phyloP scores from a whole-genome alignment of 1,284 basidiomycete species.

The Rhodotorula sp. region DNA sequence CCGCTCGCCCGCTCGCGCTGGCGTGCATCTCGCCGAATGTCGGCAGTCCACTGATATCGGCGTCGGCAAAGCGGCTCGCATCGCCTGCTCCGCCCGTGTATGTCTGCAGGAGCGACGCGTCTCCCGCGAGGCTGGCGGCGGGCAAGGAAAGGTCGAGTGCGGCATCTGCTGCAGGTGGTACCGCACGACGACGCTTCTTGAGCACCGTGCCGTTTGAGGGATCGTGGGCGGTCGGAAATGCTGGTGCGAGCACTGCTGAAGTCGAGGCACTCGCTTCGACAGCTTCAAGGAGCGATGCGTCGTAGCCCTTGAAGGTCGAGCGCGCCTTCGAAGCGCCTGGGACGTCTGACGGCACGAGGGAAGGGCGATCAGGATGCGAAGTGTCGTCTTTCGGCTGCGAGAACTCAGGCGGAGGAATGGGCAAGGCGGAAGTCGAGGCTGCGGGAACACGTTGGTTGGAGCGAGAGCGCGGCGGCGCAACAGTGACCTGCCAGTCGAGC shows the following conservation, averaged over 20 bases:
- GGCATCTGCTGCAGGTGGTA: not conserved
- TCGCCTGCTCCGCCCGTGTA: not conserved
- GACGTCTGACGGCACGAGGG: not conserved
- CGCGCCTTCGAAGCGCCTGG: too few species aligned
- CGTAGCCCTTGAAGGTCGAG: conserved; percentile 15
- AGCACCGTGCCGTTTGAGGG: conserved; percentile 20
- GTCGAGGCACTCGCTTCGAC: not conserved
- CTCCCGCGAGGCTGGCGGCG: not conserved
- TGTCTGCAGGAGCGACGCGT: conserved; percentile 4
- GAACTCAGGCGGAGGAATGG: not conserved
- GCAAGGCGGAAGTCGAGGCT: not conserved
- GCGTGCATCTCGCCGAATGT: not conserved
- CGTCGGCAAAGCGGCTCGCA: conserved; percentile 5
- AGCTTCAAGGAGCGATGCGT: conserved; percentile 1
- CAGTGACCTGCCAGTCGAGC: not conserved
- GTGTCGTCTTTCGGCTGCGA: too few species aligned
- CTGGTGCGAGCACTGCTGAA: too few species aligned
- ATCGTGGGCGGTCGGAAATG: not conserved
- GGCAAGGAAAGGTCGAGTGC: too few species aligned
- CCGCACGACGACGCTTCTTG: conserved; percentile 14
- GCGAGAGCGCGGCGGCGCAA: not conserved
- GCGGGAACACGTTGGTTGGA: too few species aligned
- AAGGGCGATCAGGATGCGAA: not conserved
- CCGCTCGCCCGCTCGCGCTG: not conserved
- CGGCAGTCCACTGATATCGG: not conserved